Base-by-base conservation (phyloP, 805 yeast species). In the Maudiozyma barnettii region DNA sequence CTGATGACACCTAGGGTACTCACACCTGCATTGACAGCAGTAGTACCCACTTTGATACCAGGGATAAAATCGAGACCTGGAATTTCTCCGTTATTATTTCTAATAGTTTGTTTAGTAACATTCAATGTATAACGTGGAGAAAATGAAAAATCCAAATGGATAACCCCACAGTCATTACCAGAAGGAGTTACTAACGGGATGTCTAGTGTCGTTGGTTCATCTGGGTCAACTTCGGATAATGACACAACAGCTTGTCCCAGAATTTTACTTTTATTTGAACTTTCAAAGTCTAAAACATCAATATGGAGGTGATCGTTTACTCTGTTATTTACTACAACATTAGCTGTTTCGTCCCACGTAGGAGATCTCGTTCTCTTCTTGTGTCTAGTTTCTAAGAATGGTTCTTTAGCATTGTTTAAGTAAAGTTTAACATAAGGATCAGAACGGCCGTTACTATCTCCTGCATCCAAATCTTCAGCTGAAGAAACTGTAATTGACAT, bases 351-450 rank as follows among this genome's bases (percentile, higher is more conserved):
- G 61, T 88, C 81, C 86, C 88, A 91, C 1, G 68, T 75, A 12
- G 98, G 98, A 49, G 82, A 75, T 52, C 89, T 72, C 0, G 95
- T 88, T 74, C 81, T 87, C 74, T 89, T 89, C 51, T 78, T 71
- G 31, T 81, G 81, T 67, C 86, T 82, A 36, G 95, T 76, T 71
- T 85, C 86, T 72, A 69, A 78, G 49, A 84, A 71, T 13, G 47
- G 18, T 16, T 76, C 76, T 41, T 71, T 71, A 16, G 70, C 70
- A 36, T 81, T 79, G 65, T 88, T 80, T 58, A 85, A 60, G 58
- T 72, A 78, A 50, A 86, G 72, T 58, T 78, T 75, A 46, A 79
- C 73, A 60, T 80, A 89, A 46, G 98, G 98, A 67, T 91, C 97
- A 4, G 95, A 84, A 62, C 85, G 82, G 45, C 96, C 96, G 55